Evolutionary conservation across 2,329 filamentous ascomycete genomes (phyloP).

Genomic region (Akanthomyces dipterigenus): DNA sequence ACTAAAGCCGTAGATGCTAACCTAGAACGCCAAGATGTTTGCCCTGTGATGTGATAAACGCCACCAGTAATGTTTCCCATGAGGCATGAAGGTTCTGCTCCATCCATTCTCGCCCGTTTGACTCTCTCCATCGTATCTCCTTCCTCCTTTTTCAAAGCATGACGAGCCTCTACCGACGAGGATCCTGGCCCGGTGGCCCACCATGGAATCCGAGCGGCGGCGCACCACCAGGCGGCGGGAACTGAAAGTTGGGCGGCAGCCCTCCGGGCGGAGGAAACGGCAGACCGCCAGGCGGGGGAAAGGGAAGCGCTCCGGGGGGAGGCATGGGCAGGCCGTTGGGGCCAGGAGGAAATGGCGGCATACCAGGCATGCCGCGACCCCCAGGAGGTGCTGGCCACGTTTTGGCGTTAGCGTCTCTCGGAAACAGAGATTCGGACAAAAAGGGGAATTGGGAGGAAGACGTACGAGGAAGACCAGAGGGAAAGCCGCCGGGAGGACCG

Average conservation of each 20-base stretch:
- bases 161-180: neutral
- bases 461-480: slow-evolving; percentile 47
- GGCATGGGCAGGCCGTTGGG: slow-evolving; percentile 21
- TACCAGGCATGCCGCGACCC: slow-evolving; percentile 42
- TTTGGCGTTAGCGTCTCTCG: neutral
- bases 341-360: slow-evolving; percentile 32
- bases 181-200: slow-evolving; percentile 18
- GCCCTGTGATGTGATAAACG: slow-evolving; percentile 19
- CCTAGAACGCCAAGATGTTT: neutral
- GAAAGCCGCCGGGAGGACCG: slow-evolving; percentile 32
- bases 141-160: neutral
- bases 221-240: slow-evolving; percentile 28
- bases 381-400: slow-evolving; percentile 40
- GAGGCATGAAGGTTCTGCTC: neutral
- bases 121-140: neutral
- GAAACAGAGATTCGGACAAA: too few species aligned
- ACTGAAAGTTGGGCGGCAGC: slow-evolving; percentile 34
- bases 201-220: slow-evolving; percentile 18
- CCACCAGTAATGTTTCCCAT: slow-evolving; percentile 14
- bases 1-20: neutral
- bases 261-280: slow-evolving; percentile 33
- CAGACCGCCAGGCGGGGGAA: slow-evolving; percentile 33
- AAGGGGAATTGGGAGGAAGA: slow-evolving; percentile 14
- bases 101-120: neutral
- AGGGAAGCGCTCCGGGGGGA: slow-evolving; percentile 25